Percentiles rank a stretch among this genome's conserved stretches.
phyloP scores from a whole-genome alignment of 2,329 filamentous ascomycete genomes.

The Thelonectria blattea region DNA sequence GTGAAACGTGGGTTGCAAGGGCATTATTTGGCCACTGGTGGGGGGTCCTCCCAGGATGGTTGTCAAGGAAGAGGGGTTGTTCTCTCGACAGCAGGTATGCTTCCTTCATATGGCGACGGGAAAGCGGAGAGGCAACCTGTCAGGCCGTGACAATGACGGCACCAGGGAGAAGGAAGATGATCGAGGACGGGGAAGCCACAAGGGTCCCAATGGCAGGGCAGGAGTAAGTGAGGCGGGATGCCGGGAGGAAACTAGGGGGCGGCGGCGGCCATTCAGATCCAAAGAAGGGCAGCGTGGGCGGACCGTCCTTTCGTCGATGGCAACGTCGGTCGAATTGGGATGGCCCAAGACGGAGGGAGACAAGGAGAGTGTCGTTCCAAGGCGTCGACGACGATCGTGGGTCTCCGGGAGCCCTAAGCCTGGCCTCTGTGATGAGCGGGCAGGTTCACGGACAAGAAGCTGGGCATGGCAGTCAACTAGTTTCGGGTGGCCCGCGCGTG shows the following conservation, averaged over 20 bases:
- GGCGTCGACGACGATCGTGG: constrained; percentile 39
- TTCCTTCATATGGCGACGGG: constrained; percentile 27
- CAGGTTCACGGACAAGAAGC: constrained; percentile 29
- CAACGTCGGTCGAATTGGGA: constrained; percentile 22
- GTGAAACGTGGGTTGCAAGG: constrained; percentile 33
- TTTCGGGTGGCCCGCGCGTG: constrained; percentile 28
- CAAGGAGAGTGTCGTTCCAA: constrained; percentile 13
- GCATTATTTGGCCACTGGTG: constrained; percentile 26
- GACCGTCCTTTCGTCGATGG: constrained; percentile 22
- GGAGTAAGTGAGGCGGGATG: constrained; percentile 27
- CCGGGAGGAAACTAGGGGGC: constrained; percentile 27
- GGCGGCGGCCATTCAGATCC: constrained; percentile 27
- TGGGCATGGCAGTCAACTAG: constrained; percentile 31
- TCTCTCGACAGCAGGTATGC: constrained; percentile 17
- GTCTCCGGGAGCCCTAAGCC: constrained; percentile 33
- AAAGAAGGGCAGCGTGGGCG: constrained; percentile 23
- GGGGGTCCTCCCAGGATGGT: constrained; percentile 27
- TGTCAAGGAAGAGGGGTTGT: constrained; percentile 32
- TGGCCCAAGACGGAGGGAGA: constrained; percentile 2
- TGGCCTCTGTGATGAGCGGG: constrained; percentile 21
- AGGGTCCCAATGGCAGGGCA: constrained; percentile 24
- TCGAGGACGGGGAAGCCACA: constrained; percentile 31
- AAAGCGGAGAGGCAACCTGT: constrained; percentile 26
- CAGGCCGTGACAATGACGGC: constrained; percentile 24
- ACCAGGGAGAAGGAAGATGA: constrained; percentile 22